Base-by-base conservation (phyloP, 1,284 basidiomycete genomes). In the Salmacisia buchloeana region DNA sequence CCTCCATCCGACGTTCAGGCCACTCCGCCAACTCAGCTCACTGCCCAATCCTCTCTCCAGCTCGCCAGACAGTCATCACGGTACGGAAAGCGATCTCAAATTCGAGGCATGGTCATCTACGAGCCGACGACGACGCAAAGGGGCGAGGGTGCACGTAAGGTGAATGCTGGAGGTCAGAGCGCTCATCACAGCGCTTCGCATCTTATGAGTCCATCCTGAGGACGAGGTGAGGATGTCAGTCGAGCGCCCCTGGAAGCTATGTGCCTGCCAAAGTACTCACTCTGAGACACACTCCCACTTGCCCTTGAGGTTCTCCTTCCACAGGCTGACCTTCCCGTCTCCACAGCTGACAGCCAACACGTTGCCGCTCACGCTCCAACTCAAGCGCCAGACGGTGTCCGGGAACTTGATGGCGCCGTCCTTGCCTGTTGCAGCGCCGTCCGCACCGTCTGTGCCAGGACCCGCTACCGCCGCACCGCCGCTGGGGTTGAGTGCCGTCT, bases 231-330 rank as follows among this genome's bases (percentile, higher is more conserved):
- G 49, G 4, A 33, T 5, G 29, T 27, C 45, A 23, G 21, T 49
- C 21, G 25, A 25, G 12, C 45, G 18, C 18, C 18, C 59, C 27
- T 5, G 10, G 21, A 3, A 5, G 7, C 27, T 15, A 27, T 6
- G 21, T 52, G 33, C 3, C 25, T 33, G 18, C 23, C 58, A 5
- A 6, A 2, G 9, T 23, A 45, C 38, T 34, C 31, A 69, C 68
- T 77, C 75, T 63, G 69, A 75, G 62, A 97, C 92, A 80, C 93
- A 94, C 81, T 97, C 94, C 92, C 94, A 98, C 25, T 85, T 83
- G 23, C 91, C 90, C 80, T 92, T 92, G 75, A 97, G 82, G 79
- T 91, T 94, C 83, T 98, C 94, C 83, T 98, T 98, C 94, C 94
- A 98, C 61, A 98, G 83, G 13, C 90, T 93, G 33, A 98, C 93